Conservation (phyloP, 169 alveolate species). For the Plasmodium vivax region DNA sequence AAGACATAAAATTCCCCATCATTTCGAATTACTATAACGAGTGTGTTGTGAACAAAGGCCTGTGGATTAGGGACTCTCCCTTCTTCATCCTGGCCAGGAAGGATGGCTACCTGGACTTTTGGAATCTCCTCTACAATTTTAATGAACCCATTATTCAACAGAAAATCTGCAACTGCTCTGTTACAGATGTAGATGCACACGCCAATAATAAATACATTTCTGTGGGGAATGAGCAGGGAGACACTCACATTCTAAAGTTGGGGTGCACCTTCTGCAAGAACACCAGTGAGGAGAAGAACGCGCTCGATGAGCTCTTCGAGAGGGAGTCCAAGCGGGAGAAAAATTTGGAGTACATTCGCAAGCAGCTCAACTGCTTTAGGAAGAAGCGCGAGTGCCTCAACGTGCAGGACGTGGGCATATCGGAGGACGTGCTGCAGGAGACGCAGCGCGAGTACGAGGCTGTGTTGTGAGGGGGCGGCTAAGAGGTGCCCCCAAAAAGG, state of each 20-base stretch:
- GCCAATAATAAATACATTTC: slow-evolving; percentile 41
- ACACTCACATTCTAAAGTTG: slow-evolving; percentile 57
- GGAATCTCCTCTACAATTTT: slow-evolving; percentile 60
- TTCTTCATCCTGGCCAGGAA: slow-evolving; percentile 59
- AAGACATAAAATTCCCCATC: slow-evolving; percentile 62
- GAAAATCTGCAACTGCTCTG: slow-evolving; percentile 53
- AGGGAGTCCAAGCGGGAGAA: slow-evolving; percentile 70
- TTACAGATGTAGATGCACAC: slow-evolving; percentile 71
- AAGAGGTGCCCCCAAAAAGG: background rate
- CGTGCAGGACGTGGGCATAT: slow-evolving; percentile 17
- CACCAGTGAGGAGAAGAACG: slow-evolving; percentile 57
- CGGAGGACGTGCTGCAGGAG: slow-evolving; percentile 2
- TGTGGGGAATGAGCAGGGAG: slow-evolving; percentile 61
- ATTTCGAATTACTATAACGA: slow-evolving; percentile 69
- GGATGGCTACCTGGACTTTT: slow-evolving; percentile 69
- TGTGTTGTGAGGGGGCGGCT: background rate
- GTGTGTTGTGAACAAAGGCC: slow-evolving; percentile 55
- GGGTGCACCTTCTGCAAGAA: slow-evolving; percentile 61
- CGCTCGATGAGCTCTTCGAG: slow-evolving; percentile 57
- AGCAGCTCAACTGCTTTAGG: slow-evolving; percentile 52
- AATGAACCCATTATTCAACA: slow-evolving; percentile 67
- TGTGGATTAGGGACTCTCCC: slow-evolving; percentile 58
- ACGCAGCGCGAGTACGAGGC: slow-evolving; percentile 45
- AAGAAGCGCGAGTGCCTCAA: slow-evolving; percentile 38
- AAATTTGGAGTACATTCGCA: slow-evolving; percentile 54